Base-by-base conservation (phyloP, 805 yeast species). In the Tanozyma kutaoensis region DNA sequence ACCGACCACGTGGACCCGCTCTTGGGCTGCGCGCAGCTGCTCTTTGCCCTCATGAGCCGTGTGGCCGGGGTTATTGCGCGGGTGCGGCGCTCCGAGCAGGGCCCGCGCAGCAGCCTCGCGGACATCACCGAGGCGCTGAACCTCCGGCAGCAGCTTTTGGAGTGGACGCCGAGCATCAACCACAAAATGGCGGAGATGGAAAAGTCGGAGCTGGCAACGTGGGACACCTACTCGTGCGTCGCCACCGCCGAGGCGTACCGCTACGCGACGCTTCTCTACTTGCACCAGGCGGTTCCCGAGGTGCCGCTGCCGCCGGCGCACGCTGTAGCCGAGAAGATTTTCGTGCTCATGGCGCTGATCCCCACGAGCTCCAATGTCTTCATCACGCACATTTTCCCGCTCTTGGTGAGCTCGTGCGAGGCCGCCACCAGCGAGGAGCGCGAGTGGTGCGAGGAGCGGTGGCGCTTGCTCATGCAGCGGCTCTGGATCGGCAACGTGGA, bases 211-310 rank as follows among this genome's bases (percentile, higher is more conserved):
- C 33, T 33, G 11, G 26, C 49, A 1, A 46, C 56, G 2, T 66
- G 74, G 56, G 82, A 74, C 36, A 41, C 70, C 17, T 50, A 74
- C 4, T 65, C 76, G 8, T 69, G 77, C 31, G 55, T 76, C 15
- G 68, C 80, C 2, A 75, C 81, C 1, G 81, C 82, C 2, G 82
- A 75, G 40, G 76, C 81, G 0, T 76, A 75, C 45, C 43, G 79
- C 22, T 71, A 58, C 43, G 63, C 80, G 1, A 58, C 78, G 0
- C 43, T 76, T 21, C 40, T 75, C 13, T 73, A 70, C 39, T 46
- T 76, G 17, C 79, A 73, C 43, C 81, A 76, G 40, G 76, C 80
- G 1, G 79, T 76, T 4, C 82, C 84, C 0, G 79, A 75, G 35
- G 60, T 74, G 12, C 77, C 78, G 71, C 7, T 43, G 54, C 21